phyloP scores from a whole-genome alignment of 2,329 filamentous ascomycete genomes.

The Drechmeria coniospora region DNA sequence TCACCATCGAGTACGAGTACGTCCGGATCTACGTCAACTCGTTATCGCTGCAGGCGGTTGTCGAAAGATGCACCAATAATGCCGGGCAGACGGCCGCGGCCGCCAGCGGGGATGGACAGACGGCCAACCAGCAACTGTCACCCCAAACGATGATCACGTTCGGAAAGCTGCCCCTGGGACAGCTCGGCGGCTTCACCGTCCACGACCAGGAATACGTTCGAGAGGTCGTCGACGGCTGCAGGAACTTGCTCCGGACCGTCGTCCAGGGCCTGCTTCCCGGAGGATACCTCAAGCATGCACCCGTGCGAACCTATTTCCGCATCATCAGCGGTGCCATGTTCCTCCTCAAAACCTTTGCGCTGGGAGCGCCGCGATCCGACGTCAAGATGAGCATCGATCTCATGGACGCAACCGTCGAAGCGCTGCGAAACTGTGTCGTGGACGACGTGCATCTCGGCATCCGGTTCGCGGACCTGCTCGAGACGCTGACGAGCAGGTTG shows the following conservation, averaged over 20 bases:
- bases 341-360: conserved; percentile 67
- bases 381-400: conserved; percentile 60
- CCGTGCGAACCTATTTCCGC: conserved; percentile 71
- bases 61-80: conserved; percentile 78
- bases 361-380: conserved; percentile 65
- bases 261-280: conserved; percentile 60
- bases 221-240: conserved; percentile 63
- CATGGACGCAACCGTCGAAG: conserved; percentile 60
- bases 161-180: conserved; percentile 47
- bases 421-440: conserved; percentile 62
- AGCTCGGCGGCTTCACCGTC: conserved; percentile 46
- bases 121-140: conserved; percentile 27
- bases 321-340: conserved; percentile 81
- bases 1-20: conserved; percentile 92
- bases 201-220: conserved; percentile 59
- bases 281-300: conserved; percentile 67
- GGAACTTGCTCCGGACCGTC: conserved; percentile 62
- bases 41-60: conserved; percentile 81
- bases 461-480: conserved; percentile 68
- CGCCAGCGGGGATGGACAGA: conserved; percentile 16
- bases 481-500: conserved; percentile 59
- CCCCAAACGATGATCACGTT: conserved; percentile 51
- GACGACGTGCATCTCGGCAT: conserved; percentile 79
- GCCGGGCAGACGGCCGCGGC: conserved; percentile 31
- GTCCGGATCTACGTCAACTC: conserved; percentile 91